These are phyloP conservation scores for Tetraselmis chui DNA, from an alignment of 139 green algal species.

Conservation along the genomic window DNA sequence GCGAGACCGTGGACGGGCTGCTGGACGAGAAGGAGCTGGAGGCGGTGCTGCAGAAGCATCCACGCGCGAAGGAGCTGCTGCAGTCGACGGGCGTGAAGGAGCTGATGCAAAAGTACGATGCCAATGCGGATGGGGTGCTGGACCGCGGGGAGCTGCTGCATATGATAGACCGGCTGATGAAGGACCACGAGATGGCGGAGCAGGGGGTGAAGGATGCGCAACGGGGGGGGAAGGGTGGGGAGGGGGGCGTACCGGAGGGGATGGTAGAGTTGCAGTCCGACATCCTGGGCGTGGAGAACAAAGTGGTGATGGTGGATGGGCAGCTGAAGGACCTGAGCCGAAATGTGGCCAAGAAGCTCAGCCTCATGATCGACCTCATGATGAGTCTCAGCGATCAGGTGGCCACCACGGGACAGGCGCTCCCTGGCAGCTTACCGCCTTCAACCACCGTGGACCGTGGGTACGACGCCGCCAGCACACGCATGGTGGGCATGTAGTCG, in stretches of 20 bases:
- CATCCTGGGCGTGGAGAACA: constrained; percentile 11
- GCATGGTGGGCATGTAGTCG: too few relatives aligned
- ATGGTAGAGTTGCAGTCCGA: constrained; percentile 4
- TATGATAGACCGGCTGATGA: background rate
- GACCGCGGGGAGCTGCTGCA: constrained; percentile 4
- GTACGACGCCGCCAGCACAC: background rate
- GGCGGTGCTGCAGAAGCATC: constrained; percentile 8
- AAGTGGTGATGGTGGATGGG: constrained; percentile 18
- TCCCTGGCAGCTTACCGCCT: background rate
- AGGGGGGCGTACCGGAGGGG: constrained; percentile 3
- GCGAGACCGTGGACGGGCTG: constrained; percentile 1
- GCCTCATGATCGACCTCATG: constrained; percentile 32
- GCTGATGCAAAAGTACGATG: constrained; percentile 18
- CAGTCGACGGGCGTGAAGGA: constrained; percentile 7
- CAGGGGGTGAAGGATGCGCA: background rate
- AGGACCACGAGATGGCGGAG: background rate
- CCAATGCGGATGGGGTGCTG: constrained; percentile 9
- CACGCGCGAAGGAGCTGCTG: constrained; percentile 2
- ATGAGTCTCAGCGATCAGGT: constrained; percentile 25
- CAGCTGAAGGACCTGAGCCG: constrained; percentile 23
- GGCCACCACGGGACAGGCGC: background rate
- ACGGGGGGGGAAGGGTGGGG: background rate
- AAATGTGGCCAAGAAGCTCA: constrained; percentile 26
- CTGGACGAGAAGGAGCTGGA: constrained; percentile 8
- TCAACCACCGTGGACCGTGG: background rate